Evolutionary conservation across 2,329 filamentous ascomycete genomes (phyloP).

Genomic region (Trichophyton equinum): DNA sequence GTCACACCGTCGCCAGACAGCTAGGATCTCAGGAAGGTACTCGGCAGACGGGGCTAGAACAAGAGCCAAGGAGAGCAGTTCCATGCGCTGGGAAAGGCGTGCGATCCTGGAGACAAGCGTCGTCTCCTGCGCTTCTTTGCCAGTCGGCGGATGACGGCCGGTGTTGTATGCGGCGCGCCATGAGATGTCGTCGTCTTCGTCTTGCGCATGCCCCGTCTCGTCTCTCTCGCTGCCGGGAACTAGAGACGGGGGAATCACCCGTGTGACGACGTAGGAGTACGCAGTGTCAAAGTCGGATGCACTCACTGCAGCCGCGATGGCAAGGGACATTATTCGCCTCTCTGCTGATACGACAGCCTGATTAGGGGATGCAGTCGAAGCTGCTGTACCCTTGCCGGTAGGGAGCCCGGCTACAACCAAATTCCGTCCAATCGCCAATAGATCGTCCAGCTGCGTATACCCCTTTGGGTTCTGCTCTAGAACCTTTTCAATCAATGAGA

Average conservation of each 20-base stretch:
- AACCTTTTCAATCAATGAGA: slow-evolving; percentile 47
- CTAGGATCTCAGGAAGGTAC: slow-evolving; percentile 47
- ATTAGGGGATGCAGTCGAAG: slow-evolving; percentile 7
- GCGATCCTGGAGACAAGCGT: slow-evolving; percentile 36
- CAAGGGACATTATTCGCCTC: slow-evolving; percentile 35
- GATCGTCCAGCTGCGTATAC: slow-evolving; percentile 52
- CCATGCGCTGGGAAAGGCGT: slow-evolving; percentile 50
- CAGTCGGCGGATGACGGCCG: slow-evolving; percentile 40
- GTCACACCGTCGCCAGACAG: slow-evolving; percentile 51
- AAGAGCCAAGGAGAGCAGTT: slow-evolving; percentile 50
- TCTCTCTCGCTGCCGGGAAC: slow-evolving; percentile 17
- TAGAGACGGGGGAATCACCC: slow-evolving; percentile 34
- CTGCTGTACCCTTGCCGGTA: slow-evolving; percentile 16
- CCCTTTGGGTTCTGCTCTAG: slow-evolving; percentile 49
- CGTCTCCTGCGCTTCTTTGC: slow-evolving; percentile 19
- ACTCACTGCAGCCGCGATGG: slow-evolving; percentile 34
- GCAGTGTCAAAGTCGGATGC: slow-evolving; percentile 45
- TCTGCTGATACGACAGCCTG: slow-evolving; percentile 26
- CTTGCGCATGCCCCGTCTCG: too few species aligned
- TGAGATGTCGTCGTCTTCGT: slow-evolving; percentile 42
- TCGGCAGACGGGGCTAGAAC: slow-evolving; percentile 45
- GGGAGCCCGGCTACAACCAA: slow-evolving; percentile 39
- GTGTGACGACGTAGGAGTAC: slow-evolving; percentile 53
- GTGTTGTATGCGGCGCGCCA: slow-evolving; percentile 54
- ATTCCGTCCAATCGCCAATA: slow-evolving; percentile 49